Percentiles rank a stretch among this genome's conserved stretches.
These are phyloP conservation scores for Entonaema liquescens DNA, from an alignment of 495 filamentous ascomycete species.

Conservation along the genomic window DNA sequence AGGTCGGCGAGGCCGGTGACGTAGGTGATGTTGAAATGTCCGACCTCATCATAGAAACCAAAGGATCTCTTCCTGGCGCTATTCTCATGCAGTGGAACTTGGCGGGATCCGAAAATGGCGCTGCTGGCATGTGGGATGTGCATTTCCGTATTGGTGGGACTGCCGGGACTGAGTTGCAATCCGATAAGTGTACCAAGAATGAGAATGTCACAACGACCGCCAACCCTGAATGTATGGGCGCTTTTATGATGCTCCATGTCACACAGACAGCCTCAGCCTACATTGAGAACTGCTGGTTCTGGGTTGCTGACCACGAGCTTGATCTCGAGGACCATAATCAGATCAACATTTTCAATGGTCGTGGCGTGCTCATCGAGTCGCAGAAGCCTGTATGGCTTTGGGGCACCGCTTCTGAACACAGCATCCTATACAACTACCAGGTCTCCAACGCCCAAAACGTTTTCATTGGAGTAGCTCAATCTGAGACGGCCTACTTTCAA, in stretches of 20 bases:
- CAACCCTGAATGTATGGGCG: slow-evolving; percentile 68
- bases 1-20: slow-evolving; percentile 83
- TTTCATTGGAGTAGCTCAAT: slow-evolving; percentile 87
- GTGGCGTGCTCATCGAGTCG: slow-evolving; percentile 80
- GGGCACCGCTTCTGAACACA: slow-evolving; percentile 87
- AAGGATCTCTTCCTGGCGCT: slow-evolving; percentile 82
- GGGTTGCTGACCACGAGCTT: slow-evolving; percentile 94
- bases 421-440: slow-evolving; percentile 88
- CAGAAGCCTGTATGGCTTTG: slow-evolving; percentile 73
- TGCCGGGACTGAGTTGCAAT: slow-evolving; percentile 81
- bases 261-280: slow-evolving; percentile 75
- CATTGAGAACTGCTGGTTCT: slow-evolving; percentile 93
- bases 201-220: slow-evolving; percentile 65
- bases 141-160: slow-evolving; percentile 88
- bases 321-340: slow-evolving; percentile 79
- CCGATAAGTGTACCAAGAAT: slow-evolving; percentile 76
- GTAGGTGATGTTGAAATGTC: slow-evolving; percentile 81
- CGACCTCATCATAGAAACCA: slow-evolving; percentile 82
- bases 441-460: slow-evolving; percentile 80
- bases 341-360: slow-evolving; percentile 91
- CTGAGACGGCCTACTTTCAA: slow-evolving; percentile 93
- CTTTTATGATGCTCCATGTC: slow-evolving; percentile 86
- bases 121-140: slow-evolving; percentile 87
- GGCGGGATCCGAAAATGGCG: slow-evolving; percentile 69
- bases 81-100: slow-evolving; percentile 94